Conservation (phyloP, 164 flowering plant genomes). For the Echeveria elegans region DNA sequence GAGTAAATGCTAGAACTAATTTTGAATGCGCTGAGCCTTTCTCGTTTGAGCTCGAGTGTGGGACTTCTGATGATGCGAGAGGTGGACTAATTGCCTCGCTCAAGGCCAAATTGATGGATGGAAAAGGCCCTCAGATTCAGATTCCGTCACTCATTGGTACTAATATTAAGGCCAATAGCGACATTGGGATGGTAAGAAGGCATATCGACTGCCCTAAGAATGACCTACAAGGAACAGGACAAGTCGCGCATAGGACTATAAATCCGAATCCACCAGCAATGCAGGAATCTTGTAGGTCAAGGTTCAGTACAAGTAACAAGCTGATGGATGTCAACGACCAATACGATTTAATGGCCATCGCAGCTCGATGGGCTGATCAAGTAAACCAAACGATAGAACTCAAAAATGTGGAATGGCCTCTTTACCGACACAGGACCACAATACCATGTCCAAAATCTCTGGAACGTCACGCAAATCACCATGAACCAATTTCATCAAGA, state of each 20-base stretch:
- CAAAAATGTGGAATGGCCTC: neutral
- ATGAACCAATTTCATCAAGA: neutral
- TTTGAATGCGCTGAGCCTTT: constrained; percentile 26
- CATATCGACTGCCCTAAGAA: neutral
- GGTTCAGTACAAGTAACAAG: neutral
- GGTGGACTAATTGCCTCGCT: constrained; percentile 24
- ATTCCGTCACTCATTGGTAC: neutral
- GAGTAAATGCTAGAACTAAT: constrained; percentile 35
- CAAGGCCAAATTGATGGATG: constrained; percentile 24
- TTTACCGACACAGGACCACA: neutral
- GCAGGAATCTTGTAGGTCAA: neutral
- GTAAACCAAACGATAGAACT: neutral
- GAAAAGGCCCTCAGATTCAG: constrained; percentile 12
- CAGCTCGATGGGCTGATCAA: neutral
- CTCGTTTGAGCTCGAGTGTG: constrained; percentile 27
- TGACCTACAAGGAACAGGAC: neutral
- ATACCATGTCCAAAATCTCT: neutral
- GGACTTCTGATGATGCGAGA: constrained; percentile 5
- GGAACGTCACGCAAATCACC: neutral
- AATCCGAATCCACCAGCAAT: neutral
- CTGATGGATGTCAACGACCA: neutral
- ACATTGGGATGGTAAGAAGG: too few species aligned
- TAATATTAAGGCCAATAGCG: constrained; percentile 1
- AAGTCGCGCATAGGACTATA: neutral
- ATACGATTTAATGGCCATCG: neutral